These are phyloP conservation scores for Andrographis paniculata DNA, from an alignment of 305 asterid genomes.

Conservation along the genomic window DNA sequence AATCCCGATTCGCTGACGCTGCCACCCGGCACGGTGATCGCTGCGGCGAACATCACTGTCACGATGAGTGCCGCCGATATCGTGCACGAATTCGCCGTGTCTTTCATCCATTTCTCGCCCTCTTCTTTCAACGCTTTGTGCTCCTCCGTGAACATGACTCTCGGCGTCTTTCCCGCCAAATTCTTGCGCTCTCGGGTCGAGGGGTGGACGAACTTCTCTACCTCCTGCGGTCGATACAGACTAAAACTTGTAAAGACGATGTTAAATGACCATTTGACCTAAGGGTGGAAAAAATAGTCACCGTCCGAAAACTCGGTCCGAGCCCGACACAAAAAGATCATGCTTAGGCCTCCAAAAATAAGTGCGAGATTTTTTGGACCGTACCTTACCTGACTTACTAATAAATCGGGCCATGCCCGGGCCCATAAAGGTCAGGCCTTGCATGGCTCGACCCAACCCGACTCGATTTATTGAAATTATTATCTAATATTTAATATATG, in stretches of 20 bases:
- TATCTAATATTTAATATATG: too few relatives aligned
- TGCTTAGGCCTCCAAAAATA: too few relatives aligned
- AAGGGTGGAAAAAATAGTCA: background rate
- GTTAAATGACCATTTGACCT: too few relatives aligned
- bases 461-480: too few relatives aligned
- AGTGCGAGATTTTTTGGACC: too few relatives aligned
- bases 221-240: slow-evolving; percentile 17
- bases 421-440: too few relatives aligned
- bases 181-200: slow-evolving; percentile 18
- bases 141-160: slow-evolving; percentile 20
- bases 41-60: slow-evolving; percentile 32
- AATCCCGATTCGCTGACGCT: slow-evolving; percentile 16
- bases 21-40: slow-evolving; percentile 35
- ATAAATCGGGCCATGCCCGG: too few relatives aligned
- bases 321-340: too few relatives aligned
- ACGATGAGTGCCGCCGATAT: slow-evolving; percentile 28
- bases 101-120: slow-evolving; percentile 41
- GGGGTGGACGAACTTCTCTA: slow-evolving; percentile 24
- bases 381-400: too few relatives aligned
- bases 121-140: slow-evolving; percentile 23
- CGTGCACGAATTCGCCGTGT: slow-evolving; percentile 29
- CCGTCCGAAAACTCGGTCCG: too few relatives aligned
- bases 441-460: too few relatives aligned
- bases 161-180: slow-evolving; percentile 21
- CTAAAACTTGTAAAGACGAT: too few relatives aligned